Conservation (phyloP, 352 stramenopile species). For the Pythium diclinum region DNA sequence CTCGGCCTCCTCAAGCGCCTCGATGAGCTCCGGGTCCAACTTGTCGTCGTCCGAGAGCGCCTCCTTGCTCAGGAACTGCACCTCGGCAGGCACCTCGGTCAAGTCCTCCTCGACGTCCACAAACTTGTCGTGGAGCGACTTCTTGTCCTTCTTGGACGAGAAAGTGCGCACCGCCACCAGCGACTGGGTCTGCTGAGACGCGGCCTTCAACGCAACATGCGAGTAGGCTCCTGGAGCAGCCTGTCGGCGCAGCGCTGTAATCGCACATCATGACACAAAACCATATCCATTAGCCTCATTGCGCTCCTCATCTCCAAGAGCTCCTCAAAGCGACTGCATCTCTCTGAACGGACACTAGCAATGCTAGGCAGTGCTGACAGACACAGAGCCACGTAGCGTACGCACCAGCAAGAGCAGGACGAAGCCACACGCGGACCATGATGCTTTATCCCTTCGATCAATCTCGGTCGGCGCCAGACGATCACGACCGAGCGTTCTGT, state of each 20-base stretch:
- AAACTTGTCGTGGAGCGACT: conserved; percentile 54
- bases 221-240: conserved; percentile 6
- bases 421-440: conserved; percentile 76
- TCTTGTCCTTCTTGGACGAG: conserved; percentile 62
- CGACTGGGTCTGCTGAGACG: conserved; percentile 20
- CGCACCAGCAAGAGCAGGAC: conserved; percentile 52
- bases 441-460: conserved; percentile 27
- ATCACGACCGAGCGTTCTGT: conserved; percentile 29
- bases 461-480: conserved; percentile 24
- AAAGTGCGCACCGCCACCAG: conserved; percentile 25
- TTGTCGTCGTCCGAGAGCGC: conserved; percentile 29
- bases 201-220: conserved; percentile 19
- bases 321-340: background rate
- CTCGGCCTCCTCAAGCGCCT: conserved; percentile 19
- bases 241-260: conserved; percentile 27
- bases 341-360: background rate
- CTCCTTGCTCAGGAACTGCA: conserved; percentile 62
- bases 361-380: background rate
- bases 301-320: background rate
- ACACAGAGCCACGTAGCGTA: conserved; percentile 3
- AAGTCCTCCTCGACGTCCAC: conserved; percentile 43
- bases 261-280: conserved; percentile 2
- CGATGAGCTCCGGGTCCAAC: conserved; percentile 34
- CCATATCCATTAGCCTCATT: conserved; percentile 2
- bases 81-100: conserved; percentile 48